Percentiles rank a stretch among this genome's conserved stretches.
phyloP scores from a whole-genome alignment of 2,329 filamentous ascomycete species.

The Paracorniculantispora psalliotae region DNA sequence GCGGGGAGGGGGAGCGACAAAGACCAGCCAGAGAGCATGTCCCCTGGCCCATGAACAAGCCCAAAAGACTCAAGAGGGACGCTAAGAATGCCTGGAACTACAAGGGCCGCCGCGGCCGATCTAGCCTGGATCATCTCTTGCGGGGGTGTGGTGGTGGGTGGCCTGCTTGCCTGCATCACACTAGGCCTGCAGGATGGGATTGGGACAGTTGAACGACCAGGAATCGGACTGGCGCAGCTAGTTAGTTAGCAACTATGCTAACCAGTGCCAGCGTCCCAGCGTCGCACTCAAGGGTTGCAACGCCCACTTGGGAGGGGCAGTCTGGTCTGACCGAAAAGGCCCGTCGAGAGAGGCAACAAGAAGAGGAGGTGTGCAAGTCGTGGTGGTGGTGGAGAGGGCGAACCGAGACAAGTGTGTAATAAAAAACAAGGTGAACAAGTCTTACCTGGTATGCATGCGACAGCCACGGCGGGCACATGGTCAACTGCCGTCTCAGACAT shows the following conservation, averaged over 20 bases:
- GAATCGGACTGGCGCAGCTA: too few relatives aligned
- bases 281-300: background rate
- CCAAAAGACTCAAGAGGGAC: background rate
- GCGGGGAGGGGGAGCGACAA: background rate
- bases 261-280: background rate
- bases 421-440: background rate
- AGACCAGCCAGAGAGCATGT: background rate
- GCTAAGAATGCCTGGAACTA: conserved; percentile 2
- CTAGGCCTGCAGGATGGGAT: background rate
- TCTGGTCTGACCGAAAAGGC: background rate
- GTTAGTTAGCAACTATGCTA: background rate
- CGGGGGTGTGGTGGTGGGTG: too few relatives aligned
- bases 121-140: conserved; percentile 7
- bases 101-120: conserved; percentile 1
- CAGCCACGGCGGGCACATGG: background rate
- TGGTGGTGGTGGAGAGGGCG: background rate
- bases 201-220: too few relatives aligned
- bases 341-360: background rate
- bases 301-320: background rate
- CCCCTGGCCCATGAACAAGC: background rate
- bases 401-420: background rate
- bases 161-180: conserved; percentile 1
- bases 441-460: conserved; percentile 1
- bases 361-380: background rate
- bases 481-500: background rate